Conservation (phyloP, 1,139 yeast species). For the Yueomyces sp. region DNA sequence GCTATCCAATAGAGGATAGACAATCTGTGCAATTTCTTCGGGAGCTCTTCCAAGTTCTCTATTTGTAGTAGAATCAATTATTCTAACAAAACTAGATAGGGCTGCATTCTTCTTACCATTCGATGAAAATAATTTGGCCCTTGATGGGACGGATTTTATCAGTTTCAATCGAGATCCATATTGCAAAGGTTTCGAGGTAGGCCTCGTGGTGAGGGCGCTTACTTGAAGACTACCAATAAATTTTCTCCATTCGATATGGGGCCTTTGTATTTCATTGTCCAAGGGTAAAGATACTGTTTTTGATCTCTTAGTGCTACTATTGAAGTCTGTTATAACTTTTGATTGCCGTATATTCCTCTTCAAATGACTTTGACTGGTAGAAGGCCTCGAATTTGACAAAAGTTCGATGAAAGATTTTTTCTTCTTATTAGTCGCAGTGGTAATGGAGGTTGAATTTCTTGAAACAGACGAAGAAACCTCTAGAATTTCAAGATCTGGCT, state of each 20-base stretch:
- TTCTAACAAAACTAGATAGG: constrained; percentile 15
- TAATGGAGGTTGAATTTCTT: too few relatives aligned
- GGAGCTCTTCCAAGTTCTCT: constrained; percentile 71
- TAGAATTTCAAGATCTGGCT: neutral
- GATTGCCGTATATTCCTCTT: too few relatives aligned
- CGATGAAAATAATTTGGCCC: constrained; percentile 18
- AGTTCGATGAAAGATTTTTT: too few relatives aligned
- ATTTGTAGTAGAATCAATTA: constrained; percentile 15
- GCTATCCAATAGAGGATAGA: constrained; percentile 54
- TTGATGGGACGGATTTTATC: constrained; percentile 16
- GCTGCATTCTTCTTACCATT: constrained; percentile 12
- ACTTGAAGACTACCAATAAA: constrained; percentile 63
- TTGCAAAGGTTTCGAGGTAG: constrained; percentile 41
- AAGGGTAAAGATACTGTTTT: neutral
- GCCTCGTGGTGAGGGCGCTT: constrained; percentile 76
- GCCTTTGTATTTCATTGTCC: neutral
- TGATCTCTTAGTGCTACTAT: too few relatives aligned
- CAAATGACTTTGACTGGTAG: too few relatives aligned
- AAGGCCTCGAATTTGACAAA: too few relatives aligned
- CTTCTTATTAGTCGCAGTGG: too few relatives aligned
- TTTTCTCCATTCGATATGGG: constrained; percentile 22
- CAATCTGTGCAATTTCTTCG: constrained; percentile 55
- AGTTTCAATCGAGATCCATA: constrained; percentile 39
- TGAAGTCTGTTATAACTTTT: too few relatives aligned
- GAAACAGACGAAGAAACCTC: too few relatives aligned